phyloP scores from a whole-genome alignment of 495 filamentous ascomycete species.

The Aspergillus panamensis region DNA sequence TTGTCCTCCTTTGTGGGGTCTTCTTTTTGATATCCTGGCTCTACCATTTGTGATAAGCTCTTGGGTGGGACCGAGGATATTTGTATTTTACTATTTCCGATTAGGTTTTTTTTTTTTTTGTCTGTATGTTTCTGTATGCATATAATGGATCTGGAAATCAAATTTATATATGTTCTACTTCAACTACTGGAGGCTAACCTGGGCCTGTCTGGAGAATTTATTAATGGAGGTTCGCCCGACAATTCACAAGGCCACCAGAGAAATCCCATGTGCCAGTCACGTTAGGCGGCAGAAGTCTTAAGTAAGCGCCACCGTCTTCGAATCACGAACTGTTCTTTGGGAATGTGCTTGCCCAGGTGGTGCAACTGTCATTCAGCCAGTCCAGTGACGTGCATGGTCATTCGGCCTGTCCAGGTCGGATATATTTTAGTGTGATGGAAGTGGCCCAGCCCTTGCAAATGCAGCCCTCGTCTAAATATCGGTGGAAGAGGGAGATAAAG shows the following conservation, averaged over 20 bases:
- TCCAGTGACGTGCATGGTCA: background rate
- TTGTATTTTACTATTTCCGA: constrained; percentile 36
- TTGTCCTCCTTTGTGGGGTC: background rate
- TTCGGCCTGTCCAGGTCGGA: background rate
- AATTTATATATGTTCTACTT: background rate
- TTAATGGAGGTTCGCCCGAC: too few relatives aligned
- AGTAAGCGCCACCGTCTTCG: background rate
- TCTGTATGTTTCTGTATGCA: constrained; percentile 33
- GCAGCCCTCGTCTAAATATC: background rate
- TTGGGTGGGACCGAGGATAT: constrained; percentile 1
- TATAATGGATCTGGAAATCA: constrained; percentile 35
- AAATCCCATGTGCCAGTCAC: background rate
- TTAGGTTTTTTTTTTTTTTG: constrained; percentile 22
- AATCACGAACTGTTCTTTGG: background rate
- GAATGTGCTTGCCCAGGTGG: background rate
- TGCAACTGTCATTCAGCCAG: background rate
- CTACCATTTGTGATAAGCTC: constrained; percentile 6
- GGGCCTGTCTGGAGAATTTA: too few relatives aligned
- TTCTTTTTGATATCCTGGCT: background rate
- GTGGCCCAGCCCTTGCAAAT: too few relatives aligned
- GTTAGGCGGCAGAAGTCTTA: background rate
- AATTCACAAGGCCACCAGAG: too few relatives aligned
- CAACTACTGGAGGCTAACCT: too few relatives aligned
- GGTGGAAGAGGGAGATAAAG: background rate
- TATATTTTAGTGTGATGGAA: background rate